phyloP scores from a whole-genome alignment of 164 flowering plant genomes.

The Tinospora cordifolia region DNA sequence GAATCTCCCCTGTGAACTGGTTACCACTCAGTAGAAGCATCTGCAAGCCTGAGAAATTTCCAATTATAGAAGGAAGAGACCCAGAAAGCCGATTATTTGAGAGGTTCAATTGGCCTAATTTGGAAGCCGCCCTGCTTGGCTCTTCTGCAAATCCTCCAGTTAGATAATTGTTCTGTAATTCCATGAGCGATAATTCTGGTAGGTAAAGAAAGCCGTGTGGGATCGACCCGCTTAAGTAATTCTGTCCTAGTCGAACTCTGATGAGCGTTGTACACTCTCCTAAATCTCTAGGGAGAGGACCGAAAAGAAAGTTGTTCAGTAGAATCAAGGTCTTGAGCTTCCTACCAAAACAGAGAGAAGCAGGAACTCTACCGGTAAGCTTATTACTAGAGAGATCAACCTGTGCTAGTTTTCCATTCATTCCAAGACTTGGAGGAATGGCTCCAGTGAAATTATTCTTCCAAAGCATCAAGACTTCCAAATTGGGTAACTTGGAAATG shows the following conservation, averaged over 20 bases:
- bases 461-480: slow-evolving; percentile 62
- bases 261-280: slow-evolving; percentile 41
- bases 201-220: slow-evolving; percentile 49
- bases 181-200: slow-evolving; percentile 47
- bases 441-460: slow-evolving; percentile 45
- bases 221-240: slow-evolving; percentile 45
- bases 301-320: slow-evolving; percentile 53
- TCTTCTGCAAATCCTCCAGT: slow-evolving; percentile 35
- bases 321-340: slow-evolving; percentile 39
- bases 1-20: slow-evolving; percentile 49
- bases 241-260: slow-evolving; percentile 50
- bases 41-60: slow-evolving; percentile 46
- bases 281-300: slow-evolving; percentile 50
- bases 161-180: slow-evolving; percentile 49
- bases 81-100: slow-evolving; percentile 53
- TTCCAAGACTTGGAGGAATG: slow-evolving; percentile 31
- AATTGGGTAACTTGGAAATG: slow-evolving; percentile 47
- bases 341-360: slow-evolving; percentile 42
- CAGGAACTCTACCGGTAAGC: slow-evolving; percentile 51
- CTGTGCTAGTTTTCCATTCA: slow-evolving; percentile 23
- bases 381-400: slow-evolving; percentile 60
- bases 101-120: slow-evolving; percentile 43
- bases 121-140: slow-evolving; percentile 20
- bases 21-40: slow-evolving; percentile 41
- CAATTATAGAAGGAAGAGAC: slow-evolving; percentile 42